Evolutionary conservation across 495 filamentous ascomycete genomes (phyloP).

Genomic region (Penicillium paradoxum): DNA sequence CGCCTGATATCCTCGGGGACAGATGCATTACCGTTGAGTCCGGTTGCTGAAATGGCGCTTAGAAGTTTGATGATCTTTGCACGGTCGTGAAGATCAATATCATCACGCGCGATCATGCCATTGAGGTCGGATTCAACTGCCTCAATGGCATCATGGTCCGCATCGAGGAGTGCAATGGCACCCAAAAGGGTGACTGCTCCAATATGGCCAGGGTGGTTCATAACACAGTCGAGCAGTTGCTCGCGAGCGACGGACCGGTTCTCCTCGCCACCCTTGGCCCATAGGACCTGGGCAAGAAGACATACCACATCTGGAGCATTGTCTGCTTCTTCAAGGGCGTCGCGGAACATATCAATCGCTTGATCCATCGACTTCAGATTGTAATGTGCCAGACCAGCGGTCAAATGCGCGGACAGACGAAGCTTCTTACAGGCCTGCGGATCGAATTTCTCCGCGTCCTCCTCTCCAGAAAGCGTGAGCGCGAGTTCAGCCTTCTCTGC

Average conservation of each 20-base stretch:
- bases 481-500: constrained; percentile 68
- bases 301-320: constrained; percentile 81
- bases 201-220: constrained; percentile 66
- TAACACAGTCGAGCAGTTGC: constrained; percentile 72
- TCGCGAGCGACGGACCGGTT: constrained; percentile 71
- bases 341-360: constrained; percentile 73
- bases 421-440: constrained; percentile 55
- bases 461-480: constrained; percentile 60
- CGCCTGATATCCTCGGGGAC: constrained; percentile 34
- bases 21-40: constrained; percentile 28
- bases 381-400: constrained; percentile 77
- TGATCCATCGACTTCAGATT: constrained; percentile 56
- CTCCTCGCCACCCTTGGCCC: constrained; percentile 77
- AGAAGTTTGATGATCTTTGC: constrained; percentile 54
- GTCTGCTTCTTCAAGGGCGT: constrained; percentile 72
- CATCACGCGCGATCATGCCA: constrained; percentile 58
- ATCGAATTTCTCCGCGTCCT: constrained; percentile 51
- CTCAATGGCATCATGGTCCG: constrained; percentile 69
- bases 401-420: constrained; percentile 79
- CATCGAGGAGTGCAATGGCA: constrained; percentile 73
- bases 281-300: constrained; percentile 82
- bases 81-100: constrained; percentile 42
- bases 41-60: constrained; percentile 48
- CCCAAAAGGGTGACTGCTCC: constrained; percentile 74
- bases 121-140: constrained; percentile 78